Conservation (phyloP, 2,329 filamentous ascomycete species). For the Colletotrichum orchidophilum region DNA sequence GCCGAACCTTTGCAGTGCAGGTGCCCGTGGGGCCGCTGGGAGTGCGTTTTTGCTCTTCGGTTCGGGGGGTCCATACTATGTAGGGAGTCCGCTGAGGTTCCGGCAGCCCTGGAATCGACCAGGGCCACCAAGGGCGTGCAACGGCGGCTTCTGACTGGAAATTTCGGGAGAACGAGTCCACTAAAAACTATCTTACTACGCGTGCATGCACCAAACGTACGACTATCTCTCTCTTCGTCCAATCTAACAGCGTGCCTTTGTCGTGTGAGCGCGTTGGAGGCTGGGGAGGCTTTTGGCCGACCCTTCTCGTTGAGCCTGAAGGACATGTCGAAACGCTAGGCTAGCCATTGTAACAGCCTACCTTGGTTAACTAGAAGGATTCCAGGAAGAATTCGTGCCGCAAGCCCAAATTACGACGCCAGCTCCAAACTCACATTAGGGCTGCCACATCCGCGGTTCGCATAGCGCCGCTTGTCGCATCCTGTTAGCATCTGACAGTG, state of each 20-base stretch:
- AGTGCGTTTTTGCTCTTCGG: constrained; percentile 25
- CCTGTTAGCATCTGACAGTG: neutral
- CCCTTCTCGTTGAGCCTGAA: neutral
- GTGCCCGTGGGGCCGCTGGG: constrained; percentile 30
- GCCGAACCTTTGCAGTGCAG: constrained; percentile 14
- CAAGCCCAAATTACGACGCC: constrained; percentile 10
- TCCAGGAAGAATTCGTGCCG: neutral
- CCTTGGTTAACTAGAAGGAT: neutral
- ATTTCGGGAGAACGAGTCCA: constrained; percentile 26
- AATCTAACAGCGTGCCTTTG: constrained; percentile 26
- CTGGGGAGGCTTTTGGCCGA: constrained; percentile 11
- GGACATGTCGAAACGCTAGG: neutral
- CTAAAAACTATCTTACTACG: constrained; percentile 29
- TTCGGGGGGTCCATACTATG: constrained; percentile 11
- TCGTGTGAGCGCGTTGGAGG: constrained; percentile 28
- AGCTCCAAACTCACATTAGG: constrained; percentile 6
- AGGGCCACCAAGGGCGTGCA: neutral
- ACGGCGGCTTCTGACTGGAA: constrained; percentile 26
- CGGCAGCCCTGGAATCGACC: constrained; percentile 11
- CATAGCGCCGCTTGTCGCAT: constrained; percentile 22
- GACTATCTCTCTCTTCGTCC: constrained; percentile 8
- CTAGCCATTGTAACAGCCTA: neutral
- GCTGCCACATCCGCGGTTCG: constrained; percentile 15
- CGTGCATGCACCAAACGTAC: constrained; percentile 28
- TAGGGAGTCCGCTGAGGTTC: constrained; percentile 18